Evolutionary conservation across 208 protist species (phyloP).

Genomic region (Crithidia bombi): DNA sequence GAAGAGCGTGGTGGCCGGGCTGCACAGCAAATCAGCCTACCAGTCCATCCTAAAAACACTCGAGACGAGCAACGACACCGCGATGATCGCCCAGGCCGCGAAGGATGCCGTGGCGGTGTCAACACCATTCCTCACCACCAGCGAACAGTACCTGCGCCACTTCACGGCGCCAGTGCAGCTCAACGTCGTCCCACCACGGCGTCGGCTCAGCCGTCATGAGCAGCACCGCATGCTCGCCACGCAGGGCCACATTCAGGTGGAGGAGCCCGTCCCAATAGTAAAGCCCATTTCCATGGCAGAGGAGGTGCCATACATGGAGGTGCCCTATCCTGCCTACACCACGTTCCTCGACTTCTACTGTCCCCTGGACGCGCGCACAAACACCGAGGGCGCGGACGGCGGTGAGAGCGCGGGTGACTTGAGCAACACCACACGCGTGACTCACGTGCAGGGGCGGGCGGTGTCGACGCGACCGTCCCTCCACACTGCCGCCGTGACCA

Average conservation of each 20-base stretch:
- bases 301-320: conserved; percentile 36
- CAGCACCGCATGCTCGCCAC: conserved; percentile 75
- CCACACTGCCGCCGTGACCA: conserved; percentile 8
- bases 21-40: conserved; percentile 50
- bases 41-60: conserved; percentile 49
- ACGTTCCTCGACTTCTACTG: conserved; percentile 38
- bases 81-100: conserved; percentile 51
- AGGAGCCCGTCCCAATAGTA: conserved; percentile 59
- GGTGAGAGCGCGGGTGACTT: neutral
- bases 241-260: conserved; percentile 38
- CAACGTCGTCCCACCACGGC: conserved; percentile 61
- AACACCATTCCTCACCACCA: conserved; percentile 51
- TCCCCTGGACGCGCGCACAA: conserved; percentile 15
- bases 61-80: conserved; percentile 59
- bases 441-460: conserved; percentile 25
- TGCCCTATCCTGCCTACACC: conserved; percentile 25
- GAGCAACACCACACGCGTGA: neutral
- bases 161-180: conserved; percentile 84
- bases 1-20: conserved; percentile 38
- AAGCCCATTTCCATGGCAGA: conserved; percentile 46
- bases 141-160: conserved; percentile 70
- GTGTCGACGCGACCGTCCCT: conserved; percentile 23
- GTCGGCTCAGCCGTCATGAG: conserved; percentile 71
- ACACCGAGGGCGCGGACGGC: neutral
- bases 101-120: conserved; percentile 52